A percentile compares a stretch with the other conserved stretches of the same genome.
phyloP scores from a whole-genome alignment of 257 asterid species.

The Solanum chiquidenum region DNA sequence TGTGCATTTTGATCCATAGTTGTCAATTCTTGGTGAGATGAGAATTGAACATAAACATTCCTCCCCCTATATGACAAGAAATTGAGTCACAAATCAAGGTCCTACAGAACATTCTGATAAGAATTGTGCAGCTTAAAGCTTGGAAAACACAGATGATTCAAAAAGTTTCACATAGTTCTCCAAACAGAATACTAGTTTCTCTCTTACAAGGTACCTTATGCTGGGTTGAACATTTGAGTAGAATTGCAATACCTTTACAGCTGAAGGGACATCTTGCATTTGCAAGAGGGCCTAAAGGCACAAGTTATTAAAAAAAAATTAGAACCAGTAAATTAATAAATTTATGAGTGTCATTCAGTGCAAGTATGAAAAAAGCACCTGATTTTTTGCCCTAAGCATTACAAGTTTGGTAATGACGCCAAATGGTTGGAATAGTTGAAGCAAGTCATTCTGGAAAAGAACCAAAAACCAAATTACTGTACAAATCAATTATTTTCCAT shows the following conservation, averaged over 20 bases:
- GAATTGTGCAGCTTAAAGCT: not conserved
- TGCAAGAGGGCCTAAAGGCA: slow-evolving; percentile 81
- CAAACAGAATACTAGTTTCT: not conserved
- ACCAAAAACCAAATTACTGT: not conserved
- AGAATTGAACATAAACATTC: slow-evolving; percentile 88
- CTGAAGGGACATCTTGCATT: slow-evolving; percentile 93
- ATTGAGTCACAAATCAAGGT: not conserved
- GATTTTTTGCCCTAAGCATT: slow-evolving; percentile 97
- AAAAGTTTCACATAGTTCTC: not conserved
- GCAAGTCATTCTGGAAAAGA: slow-evolving; percentile 71
- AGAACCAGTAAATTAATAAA: not conserved
- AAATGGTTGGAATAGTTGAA: slow-evolving; percentile 96
- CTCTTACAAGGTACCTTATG: slow-evolving; percentile 43
- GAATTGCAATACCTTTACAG: slow-evolving; percentile 80
- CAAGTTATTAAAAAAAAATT: not conserved
- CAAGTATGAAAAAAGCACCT: slow-evolving; percentile 36
- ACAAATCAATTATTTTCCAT: not conserved
- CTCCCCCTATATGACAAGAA: slow-evolving; percentile 57
- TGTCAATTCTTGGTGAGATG: slow-evolving; percentile 96
- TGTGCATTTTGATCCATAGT: slow-evolving; percentile 87
- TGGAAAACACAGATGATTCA: not conserved
- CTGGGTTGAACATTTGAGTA: slow-evolving; percentile 82
- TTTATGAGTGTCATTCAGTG: not conserved
- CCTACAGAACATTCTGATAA: not conserved
- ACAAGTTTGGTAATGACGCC: slow-evolving; percentile 89